Percentiles rank a stretch among this genome's conserved stretches.
phyloP scores from a whole-genome alignment of 176 grass and related monocot species.

The Pontederia crassipes region DNA sequence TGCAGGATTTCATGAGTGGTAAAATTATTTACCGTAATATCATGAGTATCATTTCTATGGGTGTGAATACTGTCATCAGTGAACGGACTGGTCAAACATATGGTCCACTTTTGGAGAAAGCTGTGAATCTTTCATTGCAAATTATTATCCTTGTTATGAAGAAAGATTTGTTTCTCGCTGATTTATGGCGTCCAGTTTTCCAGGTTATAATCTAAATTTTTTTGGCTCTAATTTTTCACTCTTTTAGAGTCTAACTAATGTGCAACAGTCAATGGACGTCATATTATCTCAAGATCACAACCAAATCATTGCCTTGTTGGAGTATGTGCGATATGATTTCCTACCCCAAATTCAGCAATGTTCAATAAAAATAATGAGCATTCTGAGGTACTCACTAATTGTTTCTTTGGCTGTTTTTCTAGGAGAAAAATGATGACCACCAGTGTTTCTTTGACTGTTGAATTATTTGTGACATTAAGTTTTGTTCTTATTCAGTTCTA shows the following conservation, averaged over 20 bases:
- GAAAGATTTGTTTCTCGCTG: conserved; percentile 74
- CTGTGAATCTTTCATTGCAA: conserved; percentile 78
- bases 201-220: conserved; percentile 42
- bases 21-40: conserved; percentile 83
- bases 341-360: conserved; percentile 78
- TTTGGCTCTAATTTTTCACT: conserved; percentile 13
- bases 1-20: conserved; percentile 91
- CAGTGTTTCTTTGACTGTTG: not conserved
- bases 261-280: conserved; percentile 71
- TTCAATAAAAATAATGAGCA: conserved; percentile 83
- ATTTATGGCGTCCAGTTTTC: conserved; percentile 75
- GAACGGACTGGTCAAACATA: conserved; percentile 76
- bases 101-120: conserved; percentile 65
- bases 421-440: not conserved
- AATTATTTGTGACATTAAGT: conserved; percentile 9
- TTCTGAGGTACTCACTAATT: conserved; percentile 45
- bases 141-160: conserved; percentile 89
- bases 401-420: conserved; percentile 3
- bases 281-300: conserved; percentile 71
- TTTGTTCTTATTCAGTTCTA: conserved; percentile 50
- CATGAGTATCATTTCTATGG: conserved; percentile 73
- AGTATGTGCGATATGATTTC: conserved; percentile 95
- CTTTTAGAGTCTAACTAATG: not conserved
- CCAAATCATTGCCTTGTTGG: conserved; percentile 67
- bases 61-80: conserved; percentile 60